phyloP scores from a whole-genome alignment of 23 red algal species.

The Cyanidioschyzon merolae region DNA sequence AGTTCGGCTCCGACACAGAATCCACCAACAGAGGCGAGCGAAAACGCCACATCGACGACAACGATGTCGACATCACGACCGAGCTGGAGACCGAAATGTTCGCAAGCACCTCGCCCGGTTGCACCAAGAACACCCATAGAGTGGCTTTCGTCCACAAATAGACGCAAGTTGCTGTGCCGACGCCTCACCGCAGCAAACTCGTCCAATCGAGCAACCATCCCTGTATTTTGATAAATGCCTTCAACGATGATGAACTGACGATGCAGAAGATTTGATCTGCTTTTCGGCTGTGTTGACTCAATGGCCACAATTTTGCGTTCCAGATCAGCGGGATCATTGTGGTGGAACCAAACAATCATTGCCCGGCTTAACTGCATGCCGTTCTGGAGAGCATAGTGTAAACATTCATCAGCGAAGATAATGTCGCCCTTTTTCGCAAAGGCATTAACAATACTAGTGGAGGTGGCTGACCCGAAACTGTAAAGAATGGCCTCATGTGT shows the following conservation, averaged over 20 bases:
- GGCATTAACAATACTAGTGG: constrained; percentile 59
- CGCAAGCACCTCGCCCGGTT: constrained; percentile 45
- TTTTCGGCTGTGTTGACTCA: constrained; percentile 10
- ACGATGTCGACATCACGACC: constrained; percentile 50
- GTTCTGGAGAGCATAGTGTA: constrained; percentile 37
- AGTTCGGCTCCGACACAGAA: constrained; percentile 53
- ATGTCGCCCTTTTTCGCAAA: constrained; percentile 91
- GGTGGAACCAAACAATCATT: constrained; percentile 43
- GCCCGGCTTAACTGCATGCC: constrained; percentile 60
- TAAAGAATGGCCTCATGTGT: constrained; percentile 65
- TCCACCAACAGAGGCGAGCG: constrained; percentile 78
- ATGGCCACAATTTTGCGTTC: constrained; percentile 30
- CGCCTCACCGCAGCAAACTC: constrained; percentile 43
- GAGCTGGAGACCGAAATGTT: constrained; percentile 44
- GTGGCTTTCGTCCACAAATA: constrained; percentile 78
- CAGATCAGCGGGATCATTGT: constrained; percentile 56
- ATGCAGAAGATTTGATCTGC: constrained; percentile 22
- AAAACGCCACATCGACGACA: constrained; percentile 58
- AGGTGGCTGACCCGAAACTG: constrained; percentile 71
- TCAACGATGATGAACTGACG: constrained; percentile 85
- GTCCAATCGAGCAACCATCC: constrained; percentile 54
- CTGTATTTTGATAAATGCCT: constrained; percentile 56
- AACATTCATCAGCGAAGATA: constrained; percentile 48
- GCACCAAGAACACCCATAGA: constrained; percentile 79
- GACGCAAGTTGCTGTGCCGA: constrained; percentile 46